Evolutionary conservation across 495 filamentous ascomycete species (phyloP).

Genomic region (Amorphotheca resinae): DNA sequence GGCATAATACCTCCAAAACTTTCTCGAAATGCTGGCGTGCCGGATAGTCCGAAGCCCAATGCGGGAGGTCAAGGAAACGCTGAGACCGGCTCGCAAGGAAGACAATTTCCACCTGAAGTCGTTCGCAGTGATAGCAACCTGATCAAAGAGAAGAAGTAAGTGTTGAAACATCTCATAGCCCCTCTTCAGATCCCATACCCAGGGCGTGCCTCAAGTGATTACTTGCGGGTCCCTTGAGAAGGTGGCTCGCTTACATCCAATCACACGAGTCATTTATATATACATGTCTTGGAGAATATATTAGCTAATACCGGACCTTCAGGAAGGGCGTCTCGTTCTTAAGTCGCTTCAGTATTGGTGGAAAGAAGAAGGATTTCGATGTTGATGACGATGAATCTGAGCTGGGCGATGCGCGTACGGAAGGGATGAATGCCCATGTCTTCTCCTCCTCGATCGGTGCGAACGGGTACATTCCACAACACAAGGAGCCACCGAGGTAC

Average conservation of each 20-base stretch:
- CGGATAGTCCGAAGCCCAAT: slow-evolving; percentile 37
- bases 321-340: slow-evolving; percentile 88
- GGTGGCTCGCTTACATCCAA: slow-evolving; percentile 1
- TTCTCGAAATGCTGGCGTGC: slow-evolving; percentile 36
- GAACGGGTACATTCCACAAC: slow-evolving; percentile 70
- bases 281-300: background rate
- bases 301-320: slow-evolving; percentile 21
- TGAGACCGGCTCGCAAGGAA: slow-evolving; percentile 24
- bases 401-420: slow-evolving; percentile 53
- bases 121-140: slow-evolving; percentile 30
- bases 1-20: slow-evolving; percentile 55
- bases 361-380: slow-evolving; percentile 53
- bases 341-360: slow-evolving; percentile 66
- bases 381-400: slow-evolving; percentile 62
- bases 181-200: slow-evolving; percentile 8
- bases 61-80: slow-evolving; percentile 38
- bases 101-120: slow-evolving; percentile 21
- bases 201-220: background rate
- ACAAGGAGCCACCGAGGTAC: slow-evolving; percentile 84
- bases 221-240: background rate
- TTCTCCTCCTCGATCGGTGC: slow-evolving; percentile 64
- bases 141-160: slow-evolving; percentile 31
- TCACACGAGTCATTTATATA: background rate
- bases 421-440: slow-evolving; percentile 70
- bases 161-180: no score